Conservation (phyloP, 2,329 filamentous ascomycete genomes). For the Trichoderma endophyticum region DNA sequence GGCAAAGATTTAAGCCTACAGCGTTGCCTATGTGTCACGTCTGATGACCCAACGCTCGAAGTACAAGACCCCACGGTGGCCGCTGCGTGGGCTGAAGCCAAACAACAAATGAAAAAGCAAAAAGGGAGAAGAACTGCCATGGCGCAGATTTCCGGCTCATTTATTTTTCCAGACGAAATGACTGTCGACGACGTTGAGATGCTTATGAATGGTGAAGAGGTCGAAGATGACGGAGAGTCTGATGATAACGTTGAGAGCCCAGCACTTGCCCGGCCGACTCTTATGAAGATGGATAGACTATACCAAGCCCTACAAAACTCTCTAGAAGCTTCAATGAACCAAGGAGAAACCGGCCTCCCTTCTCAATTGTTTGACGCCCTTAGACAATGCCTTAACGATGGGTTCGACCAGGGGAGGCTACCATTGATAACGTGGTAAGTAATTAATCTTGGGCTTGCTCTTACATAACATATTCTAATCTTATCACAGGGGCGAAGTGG, state of each 20-base stretch:
- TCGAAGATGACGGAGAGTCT: background rate
- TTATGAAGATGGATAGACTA: slow-evolving; percentile 27
- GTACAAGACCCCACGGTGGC: slow-evolving; percentile 30
- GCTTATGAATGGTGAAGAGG: slow-evolving; percentile 14
- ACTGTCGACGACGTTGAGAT: slow-evolving; percentile 27
- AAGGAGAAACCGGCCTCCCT: slow-evolving; percentile 28
- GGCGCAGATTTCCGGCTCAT: slow-evolving; percentile 30
- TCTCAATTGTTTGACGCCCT: slow-evolving; percentile 28
- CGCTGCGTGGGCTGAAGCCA: slow-evolving; percentile 26
- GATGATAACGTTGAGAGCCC: background rate
- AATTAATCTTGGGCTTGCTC: background rate
- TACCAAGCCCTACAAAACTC: slow-evolving; percentile 23
- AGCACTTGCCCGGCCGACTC: slow-evolving; percentile 19
- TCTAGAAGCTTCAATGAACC: slow-evolving; percentile 19
- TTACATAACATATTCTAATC: background rate
- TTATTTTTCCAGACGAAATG: slow-evolving; percentile 39
- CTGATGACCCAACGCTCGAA: slow-evolving; percentile 24
- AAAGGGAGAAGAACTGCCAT: slow-evolving; percentile 30
- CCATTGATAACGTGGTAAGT: slow-evolving; percentile 36
- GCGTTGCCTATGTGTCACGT: slow-evolving; percentile 37
- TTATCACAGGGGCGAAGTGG: slow-evolving; percentile 29
- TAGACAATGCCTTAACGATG: slow-evolving; percentile 27
- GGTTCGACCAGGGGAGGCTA: slow-evolving; percentile 26
- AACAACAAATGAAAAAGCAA: slow-evolving; percentile 28
- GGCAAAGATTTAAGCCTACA: slow-evolving; percentile 42